These are phyloP conservation scores for Avena eriantha DNA, from an alignment of 176 grass and related monocot genomes.

Conservation along the genomic window DNA sequence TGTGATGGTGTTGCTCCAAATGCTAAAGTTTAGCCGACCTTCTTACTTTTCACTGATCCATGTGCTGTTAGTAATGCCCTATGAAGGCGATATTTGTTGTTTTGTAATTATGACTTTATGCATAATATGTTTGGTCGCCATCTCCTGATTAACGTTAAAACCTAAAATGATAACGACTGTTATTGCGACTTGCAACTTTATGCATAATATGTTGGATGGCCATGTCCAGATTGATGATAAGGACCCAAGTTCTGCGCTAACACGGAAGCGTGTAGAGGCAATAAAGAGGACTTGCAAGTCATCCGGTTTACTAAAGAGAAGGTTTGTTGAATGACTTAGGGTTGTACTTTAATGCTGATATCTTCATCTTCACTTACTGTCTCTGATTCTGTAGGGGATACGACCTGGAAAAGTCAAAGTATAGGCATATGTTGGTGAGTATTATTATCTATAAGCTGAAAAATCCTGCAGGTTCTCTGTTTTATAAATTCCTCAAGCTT, in stretches of 20 bases:
- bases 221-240: conserved; percentile 57
- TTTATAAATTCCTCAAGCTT: conserved; percentile 31
- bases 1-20: conserved; percentile 10
- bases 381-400: conserved; percentile 55
- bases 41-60: background rate
- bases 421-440: conserved; percentile 71
- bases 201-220: background rate
- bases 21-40: background rate
- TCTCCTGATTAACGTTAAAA: conserved; percentile 32
- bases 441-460: background rate
- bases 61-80: background rate
- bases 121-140: background rate
- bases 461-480: background rate
- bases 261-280: conserved; percentile 55
- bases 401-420: conserved; percentile 58
- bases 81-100: background rate
- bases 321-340: conserved; percentile 55
- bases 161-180: conserved; percentile 43
- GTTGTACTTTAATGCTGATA: conserved; percentile 3
- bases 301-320: conserved; percentile 75
- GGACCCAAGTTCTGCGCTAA: conserved; percentile 73
- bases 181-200: background rate
- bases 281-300: conserved; percentile 77
- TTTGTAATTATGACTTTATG: background rate
- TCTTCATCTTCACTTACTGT: conserved; percentile 22